Percentiles rank a stretch among this genome's conserved stretches.
Conservation (phyloP, 225 moss, liverwort and hornwort genomes). For the Neckera pumila region DNA sequence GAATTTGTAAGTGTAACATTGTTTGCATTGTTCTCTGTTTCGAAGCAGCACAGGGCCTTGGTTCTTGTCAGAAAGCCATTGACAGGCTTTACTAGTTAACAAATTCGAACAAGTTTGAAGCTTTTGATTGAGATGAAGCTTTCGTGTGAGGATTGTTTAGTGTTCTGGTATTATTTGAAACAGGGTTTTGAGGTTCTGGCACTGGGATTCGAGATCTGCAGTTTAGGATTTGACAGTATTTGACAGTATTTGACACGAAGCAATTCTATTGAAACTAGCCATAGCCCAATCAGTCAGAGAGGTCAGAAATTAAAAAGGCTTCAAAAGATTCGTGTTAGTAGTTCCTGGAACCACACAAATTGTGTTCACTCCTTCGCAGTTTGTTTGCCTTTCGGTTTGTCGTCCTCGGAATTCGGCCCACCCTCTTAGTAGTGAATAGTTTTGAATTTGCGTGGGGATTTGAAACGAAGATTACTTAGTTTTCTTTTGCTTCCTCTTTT, state of each 20-base stretch:
- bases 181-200: not conserved
- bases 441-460: not conserved
- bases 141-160: not conserved
- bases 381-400: not conserved
- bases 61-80: not conserved
- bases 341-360: not conserved
- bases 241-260: not conserved
- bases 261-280: not conserved
- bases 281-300: not conserved
- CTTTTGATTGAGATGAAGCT: not conserved
- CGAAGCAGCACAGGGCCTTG: not conserved
- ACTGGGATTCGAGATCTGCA: not conserved
- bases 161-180: not conserved
- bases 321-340: not conserved
- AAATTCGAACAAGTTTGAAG: not conserved
- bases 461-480: not conserved
- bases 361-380: not conserved
- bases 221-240: too few relatives aligned
- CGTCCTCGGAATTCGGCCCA: not conserved
- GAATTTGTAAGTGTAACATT: not conserved
- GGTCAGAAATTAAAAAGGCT: not conserved
- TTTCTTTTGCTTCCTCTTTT: not conserved
- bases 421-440: too few relatives aligned
- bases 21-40: not conserved
- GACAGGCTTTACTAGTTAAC: not conserved